phyloP scores from a whole-genome alignment of 441 rosid species.

The Sinapis alba region DNA sequence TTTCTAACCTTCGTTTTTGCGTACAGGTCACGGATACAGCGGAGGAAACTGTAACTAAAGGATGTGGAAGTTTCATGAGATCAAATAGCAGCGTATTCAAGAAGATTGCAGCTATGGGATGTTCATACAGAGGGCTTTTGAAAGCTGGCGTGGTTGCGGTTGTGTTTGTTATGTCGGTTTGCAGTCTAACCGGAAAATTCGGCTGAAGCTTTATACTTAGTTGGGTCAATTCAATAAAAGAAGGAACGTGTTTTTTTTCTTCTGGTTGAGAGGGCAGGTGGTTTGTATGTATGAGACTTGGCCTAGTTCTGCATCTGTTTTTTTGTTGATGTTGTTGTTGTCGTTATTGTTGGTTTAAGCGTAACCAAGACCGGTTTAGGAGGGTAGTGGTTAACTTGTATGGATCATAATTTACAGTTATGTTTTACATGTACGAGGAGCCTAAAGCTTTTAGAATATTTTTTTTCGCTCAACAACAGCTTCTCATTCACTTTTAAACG shows the following conservation, averaged over 20 bases:
- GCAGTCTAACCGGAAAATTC: constrained; percentile 23
- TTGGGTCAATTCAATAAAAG: constrained; percentile 1
- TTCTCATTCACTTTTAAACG: neutral
- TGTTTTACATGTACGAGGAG: constrained; percentile 10
- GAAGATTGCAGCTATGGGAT: constrained; percentile 36
- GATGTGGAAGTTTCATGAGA: constrained; percentile 18
- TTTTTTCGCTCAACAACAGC: neutral
- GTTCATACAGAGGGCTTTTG: constrained; percentile 35
- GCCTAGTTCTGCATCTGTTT: constrained; percentile 11
- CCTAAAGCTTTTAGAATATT: neutral
- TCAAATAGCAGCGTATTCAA: constrained; percentile 25
- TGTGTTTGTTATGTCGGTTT: constrained; percentile 43
- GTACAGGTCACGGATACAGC: constrained; percentile 13
- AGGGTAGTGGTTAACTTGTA: constrained; percentile 19
- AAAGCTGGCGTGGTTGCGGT: constrained; percentile 43
- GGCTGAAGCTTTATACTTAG: neutral
- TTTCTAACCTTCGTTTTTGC: constrained; percentile 6
- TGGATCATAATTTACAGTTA: neutral
- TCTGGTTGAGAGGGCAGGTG: neutral
- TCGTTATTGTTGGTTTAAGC: constrained; percentile 14
- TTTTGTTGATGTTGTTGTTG: neutral
- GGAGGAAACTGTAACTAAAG: constrained; percentile 21
- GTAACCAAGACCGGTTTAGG: constrained; percentile 14
- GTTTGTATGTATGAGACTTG: constrained; percentile 22
- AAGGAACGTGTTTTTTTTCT: neutral